Base-by-base conservation (phyloP, 805 yeast species). In the Lachancea thermotolerans region DNA sequence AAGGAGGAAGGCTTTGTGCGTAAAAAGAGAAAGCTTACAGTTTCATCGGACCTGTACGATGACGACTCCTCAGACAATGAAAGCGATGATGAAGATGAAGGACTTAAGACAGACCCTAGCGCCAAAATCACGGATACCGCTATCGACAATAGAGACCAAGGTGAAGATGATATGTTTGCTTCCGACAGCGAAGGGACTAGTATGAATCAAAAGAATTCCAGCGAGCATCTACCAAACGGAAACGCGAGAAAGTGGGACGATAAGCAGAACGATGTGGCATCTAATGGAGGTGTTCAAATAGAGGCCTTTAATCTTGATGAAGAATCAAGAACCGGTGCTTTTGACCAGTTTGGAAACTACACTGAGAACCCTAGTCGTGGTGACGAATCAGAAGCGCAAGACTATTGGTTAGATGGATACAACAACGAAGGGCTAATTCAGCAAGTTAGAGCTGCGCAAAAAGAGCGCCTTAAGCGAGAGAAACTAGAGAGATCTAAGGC, bases 231-330 rank as follows among this genome's bases (percentile, higher is more conserved):
- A 21, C 4, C 4, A 7, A 21, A 7, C 4, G 25, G 25, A 21
- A 21, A 4, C 6, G 25, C 4, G 4, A 21, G 6, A 21, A 21
- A 21, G 25, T 9, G 6, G 6, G 9, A 34, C 21, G 18, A 12
- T 17, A 51, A 17, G 51, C 54, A 52, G 2, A 52, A 56, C 12
- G 53, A 52, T 14, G 4, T 9, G 18, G 37, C 15, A 12, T 37
- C 37, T 25, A 55, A 48, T 2, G 51, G 48, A 17, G 57, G 44
- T 12, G 52, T 73, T 9, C 63, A 66, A 44, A 51, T 78, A 1
- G 85, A 79, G 50, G 72, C 79, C 0, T 79, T 79, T 55, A 68
- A 73, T 56, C 53, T 79, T 33, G 59, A 69, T 9, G 67, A 73
- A 29, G 85, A 79, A 54, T 57, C 64, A n/a, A 66, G 68, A 38